Evolutionary conservation across 2,329 filamentous ascomycete genomes (phyloP), one percentile per base, ranked within the genome.

Genomic region (Arthrinium puccinioides): DNA sequence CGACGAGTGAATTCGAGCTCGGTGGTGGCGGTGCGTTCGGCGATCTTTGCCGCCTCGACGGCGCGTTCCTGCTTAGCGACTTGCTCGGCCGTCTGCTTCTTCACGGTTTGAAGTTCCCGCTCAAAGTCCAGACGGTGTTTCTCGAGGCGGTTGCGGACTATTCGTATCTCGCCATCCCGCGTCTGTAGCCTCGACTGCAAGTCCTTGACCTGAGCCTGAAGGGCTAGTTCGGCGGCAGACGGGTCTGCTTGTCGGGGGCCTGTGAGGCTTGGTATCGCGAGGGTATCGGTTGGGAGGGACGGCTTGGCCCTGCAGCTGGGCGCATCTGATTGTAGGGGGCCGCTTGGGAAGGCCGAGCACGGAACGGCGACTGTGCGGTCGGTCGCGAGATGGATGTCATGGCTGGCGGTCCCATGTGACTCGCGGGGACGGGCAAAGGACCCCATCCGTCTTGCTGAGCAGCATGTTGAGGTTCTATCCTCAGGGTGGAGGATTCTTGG

Each of bases 1-100:
- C 84, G 76, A 51, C 81, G 76, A 20, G 84, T 66, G 53, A 92
- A 92, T 45, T 82, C 72, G 42, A 83, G 73, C 55, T 87, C 82
- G 1, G 81, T 87, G 38, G 76, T 68, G 34, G 76, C 74, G 41
- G 70, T 76, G 48, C 80, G 76, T 41, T 82, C 70, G 15, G 84
- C 79, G 9, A 76, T 76, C 21, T 74, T 66, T n/a, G 79, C 74
- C 6, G 69, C 70, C 44, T 87, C 80, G 5, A 83, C 65, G 9
- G 79, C 72, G 9, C 72, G 71, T 43, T 82, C 76, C 34, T 83
- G 72, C 50, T 74, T 79, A 5, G 74, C 73, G 9, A 79, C 39
- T 44, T 82, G 74, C 35, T 87, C 82, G 2, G 71, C 70, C 47
- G 79, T 77, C 43, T 74, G 60, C 45, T 79, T 79, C 48, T 76